A percentile compares a stretch with the other conserved stretches of the same genome.
Conservation (phyloP, 768 basidiomycete species). For the Pisolithus sp. region DNA sequence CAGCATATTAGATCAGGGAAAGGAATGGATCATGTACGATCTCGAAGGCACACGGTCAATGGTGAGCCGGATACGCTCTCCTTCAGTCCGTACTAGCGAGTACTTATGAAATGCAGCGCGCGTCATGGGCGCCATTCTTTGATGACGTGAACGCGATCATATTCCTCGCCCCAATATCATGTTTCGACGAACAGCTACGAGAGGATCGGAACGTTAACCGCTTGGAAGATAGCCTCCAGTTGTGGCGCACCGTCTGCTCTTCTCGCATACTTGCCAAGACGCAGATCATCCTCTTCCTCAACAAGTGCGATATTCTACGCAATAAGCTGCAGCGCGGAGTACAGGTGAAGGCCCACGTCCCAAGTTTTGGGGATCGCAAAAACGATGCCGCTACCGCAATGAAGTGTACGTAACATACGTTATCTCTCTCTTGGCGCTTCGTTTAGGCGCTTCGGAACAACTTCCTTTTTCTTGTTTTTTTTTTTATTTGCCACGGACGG, state of each 20-base stretch:
- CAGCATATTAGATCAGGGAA: constrained; percentile 43
- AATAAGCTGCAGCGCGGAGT: constrained; percentile 65
- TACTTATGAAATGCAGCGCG: constrained; percentile 38
- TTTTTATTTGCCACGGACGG: too few relatives aligned
- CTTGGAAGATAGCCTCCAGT: constrained; percentile 66
- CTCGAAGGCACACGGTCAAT: constrained; percentile 70
- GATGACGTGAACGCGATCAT: constrained; percentile 82
- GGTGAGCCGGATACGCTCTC: constrained; percentile 30
- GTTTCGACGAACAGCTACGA: constrained; percentile 73
- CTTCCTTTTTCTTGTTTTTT: too few relatives aligned
- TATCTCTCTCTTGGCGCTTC: too few relatives aligned
- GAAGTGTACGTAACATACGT: constrained; percentile 44
- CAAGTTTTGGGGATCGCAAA: constrained; percentile 65
- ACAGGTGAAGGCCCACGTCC: constrained; percentile 59
- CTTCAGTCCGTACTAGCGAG: neutral
- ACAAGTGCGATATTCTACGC: constrained; percentile 68
- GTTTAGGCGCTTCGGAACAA: too few relatives aligned
- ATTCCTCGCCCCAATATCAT: constrained; percentile 67
- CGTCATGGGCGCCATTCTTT: constrained; percentile 76
- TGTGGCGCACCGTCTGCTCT: constrained; percentile 68
- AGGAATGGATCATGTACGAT: constrained; percentile 78
- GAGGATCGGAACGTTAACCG: constrained; percentile 68
- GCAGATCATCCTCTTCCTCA: constrained; percentile 49
- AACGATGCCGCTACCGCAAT: constrained; percentile 66
- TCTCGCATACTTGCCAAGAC: constrained; percentile 58